Base-by-base conservation (phyloP, 2,329 filamentous ascomycete genomes). In the Fusarium subglutinans region DNA sequence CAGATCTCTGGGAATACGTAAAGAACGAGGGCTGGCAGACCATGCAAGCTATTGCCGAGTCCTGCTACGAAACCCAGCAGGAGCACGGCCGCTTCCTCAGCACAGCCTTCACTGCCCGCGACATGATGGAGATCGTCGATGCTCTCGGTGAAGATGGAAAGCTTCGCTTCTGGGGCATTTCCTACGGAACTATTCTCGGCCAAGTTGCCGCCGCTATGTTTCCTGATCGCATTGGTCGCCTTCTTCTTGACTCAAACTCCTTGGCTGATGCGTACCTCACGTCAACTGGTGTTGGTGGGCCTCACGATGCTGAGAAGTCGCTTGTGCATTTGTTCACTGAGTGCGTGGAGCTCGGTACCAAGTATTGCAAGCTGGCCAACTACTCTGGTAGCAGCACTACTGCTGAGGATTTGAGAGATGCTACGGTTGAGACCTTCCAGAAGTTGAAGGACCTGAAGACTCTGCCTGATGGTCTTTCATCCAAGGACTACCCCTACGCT, bases 111-210 rank as follows among this genome's bases (percentile, higher is more conserved):
- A 80, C 80, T 3, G 84, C 82, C 20, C 78, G 83, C 41, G 84
- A 85, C 63, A 78, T 85, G 76, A 81, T 84, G 66, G 63, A 74
- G 30, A 81, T 86, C 22, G 82, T 82, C 2, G 83, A 85, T 62
- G 80, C 80, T 8, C 79, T 84, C 4, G 79, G 72, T 6, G 80
- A 81, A 48, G 82, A 82, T 57, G 79, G 81, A 5, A 56, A 80
- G 60, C 58, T 83, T 12, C 71, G 80, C 38, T 84, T 79, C 63
- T 84, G 79, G 80, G 83, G 83, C 11, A 66, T 69, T 8, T 78
- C 76, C 1, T 78, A 78, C 28, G 76, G 78, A 3, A 78, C 75
- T 7, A 59, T 76, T 5, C 56, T 79, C 0, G 77, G 76, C 1
- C 70, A 74, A 28, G 68, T 73, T 8, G 66, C 66, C 7, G 76